Conservation (phyloP, 345 rosid species). For the Boechera divaricarpa region DNA sequence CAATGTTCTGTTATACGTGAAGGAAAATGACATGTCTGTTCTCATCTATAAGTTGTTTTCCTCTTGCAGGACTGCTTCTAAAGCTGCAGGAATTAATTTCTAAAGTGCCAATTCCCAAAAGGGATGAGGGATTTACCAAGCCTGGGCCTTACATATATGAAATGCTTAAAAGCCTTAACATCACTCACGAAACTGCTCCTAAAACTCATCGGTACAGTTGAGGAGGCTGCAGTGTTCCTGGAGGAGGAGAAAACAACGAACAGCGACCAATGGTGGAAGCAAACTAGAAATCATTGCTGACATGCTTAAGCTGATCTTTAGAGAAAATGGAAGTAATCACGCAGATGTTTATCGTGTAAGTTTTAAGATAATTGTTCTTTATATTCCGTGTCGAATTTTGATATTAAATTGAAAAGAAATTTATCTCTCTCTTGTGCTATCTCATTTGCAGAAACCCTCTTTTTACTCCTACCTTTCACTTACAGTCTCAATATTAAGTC, state of each 20-base stretch:
- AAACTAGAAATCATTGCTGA: conserved; percentile 79
- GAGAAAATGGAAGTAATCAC: conserved; percentile 64
- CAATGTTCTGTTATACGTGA: conserved; percentile 13
- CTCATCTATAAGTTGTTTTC: conserved; percentile 27
- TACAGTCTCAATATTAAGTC: conserved; percentile 20
- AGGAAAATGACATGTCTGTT: background rate
- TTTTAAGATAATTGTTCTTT: conserved; percentile 34
- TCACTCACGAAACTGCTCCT: conserved; percentile 75
- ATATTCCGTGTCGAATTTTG: background rate
- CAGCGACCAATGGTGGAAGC: conserved; percentile 51
- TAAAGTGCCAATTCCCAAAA: conserved; percentile 76
- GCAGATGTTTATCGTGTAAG: conserved; percentile 83
- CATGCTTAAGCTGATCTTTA: conserved; percentile 75
- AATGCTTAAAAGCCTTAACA: conserved; percentile 77
- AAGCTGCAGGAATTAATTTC: conserved; percentile 87
- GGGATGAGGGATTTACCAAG: conserved; percentile 84
- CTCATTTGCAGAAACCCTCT: conserved; percentile 21
- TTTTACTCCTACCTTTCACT: conserved; percentile 11
- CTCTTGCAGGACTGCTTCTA: conserved; percentile 80
- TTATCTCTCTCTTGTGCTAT: conserved; percentile 14
- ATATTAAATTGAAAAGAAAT: conserved; percentile 10
- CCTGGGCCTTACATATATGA: conserved; percentile 93
- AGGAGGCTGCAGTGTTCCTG: conserved; percentile 75
- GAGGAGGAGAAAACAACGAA: conserved; percentile 77
- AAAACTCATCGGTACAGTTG: conserved; percentile 70